Evolutionary conservation across 2,329 filamentous ascomycete genomes (phyloP).

Genomic region (Monilinia vaccinii-corymbosi): DNA sequence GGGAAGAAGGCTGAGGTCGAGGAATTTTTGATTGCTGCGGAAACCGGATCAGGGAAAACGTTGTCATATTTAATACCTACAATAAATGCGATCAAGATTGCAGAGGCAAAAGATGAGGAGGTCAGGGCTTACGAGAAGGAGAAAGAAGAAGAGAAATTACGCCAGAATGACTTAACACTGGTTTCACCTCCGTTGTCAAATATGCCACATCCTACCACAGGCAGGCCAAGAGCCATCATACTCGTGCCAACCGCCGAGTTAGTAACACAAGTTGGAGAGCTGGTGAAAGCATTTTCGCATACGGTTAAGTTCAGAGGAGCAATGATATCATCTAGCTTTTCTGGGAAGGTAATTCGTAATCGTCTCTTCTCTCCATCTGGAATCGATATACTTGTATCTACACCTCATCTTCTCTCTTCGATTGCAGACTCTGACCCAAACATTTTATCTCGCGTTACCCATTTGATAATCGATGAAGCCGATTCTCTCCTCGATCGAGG

Average conservation of each 20-base stretch:
- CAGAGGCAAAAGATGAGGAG: constrained; percentile 52
- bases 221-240: constrained; percentile 73
- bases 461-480: constrained; percentile 89
- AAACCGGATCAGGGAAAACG: constrained; percentile 96
- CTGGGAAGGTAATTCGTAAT: constrained; percentile 70
- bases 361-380: constrained; percentile 73
- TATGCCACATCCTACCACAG: constrained; percentile 63
- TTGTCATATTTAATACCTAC: constrained; percentile 82
- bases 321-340: constrained; percentile 69
- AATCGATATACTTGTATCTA: constrained; percentile 78
- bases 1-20: constrained; percentile 29
- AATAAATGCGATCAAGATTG: constrained; percentile 75
- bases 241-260: constrained; percentile 89
- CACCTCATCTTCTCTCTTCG: constrained; percentile 79
- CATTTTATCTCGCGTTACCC: constrained; percentile 80
- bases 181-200: constrained; percentile 47
- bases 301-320: constrained; percentile 79
- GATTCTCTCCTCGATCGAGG: constrained; percentile 92
- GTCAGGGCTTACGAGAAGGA: constrained; percentile 51
- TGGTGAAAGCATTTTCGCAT: constrained; percentile 78
- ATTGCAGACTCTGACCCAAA: constrained; percentile 87
- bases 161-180: constrained; percentile 52
- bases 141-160: constrained; percentile 45
- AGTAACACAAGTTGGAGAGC: constrained; percentile 72
- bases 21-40: constrained; percentile 78